Evolutionary conservation across 495 filamentous ascomycete species (phyloP).

Genomic region (Trichocladium uniseriatum): DNA sequence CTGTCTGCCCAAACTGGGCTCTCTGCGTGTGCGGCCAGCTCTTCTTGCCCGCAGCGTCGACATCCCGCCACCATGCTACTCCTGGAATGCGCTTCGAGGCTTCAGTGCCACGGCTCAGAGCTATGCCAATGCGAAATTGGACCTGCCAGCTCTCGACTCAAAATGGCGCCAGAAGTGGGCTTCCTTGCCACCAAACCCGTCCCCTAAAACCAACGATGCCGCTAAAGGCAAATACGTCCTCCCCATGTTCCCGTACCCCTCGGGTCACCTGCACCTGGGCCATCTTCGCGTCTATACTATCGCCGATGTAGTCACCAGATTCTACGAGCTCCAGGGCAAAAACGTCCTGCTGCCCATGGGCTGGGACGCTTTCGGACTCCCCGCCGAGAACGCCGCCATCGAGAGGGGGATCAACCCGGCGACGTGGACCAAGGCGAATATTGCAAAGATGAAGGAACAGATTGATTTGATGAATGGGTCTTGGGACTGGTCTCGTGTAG

Average conservation of each 20-base stretch:
- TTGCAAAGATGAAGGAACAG: constrained; percentile 75
- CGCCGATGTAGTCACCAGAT: constrained; percentile 73
- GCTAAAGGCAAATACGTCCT: constrained; percentile 60
- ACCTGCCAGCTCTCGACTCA: constrained; percentile 55
- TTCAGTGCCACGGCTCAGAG: constrained; percentile 14
- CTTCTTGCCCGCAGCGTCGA: neutral
- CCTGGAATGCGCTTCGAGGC: neutral
- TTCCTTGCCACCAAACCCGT: neutral
- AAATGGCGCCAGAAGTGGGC: constrained; percentile 57
- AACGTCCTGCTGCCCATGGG: constrained; percentile 81
- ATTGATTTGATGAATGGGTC: constrained; percentile 62
- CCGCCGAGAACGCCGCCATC: constrained; percentile 90
- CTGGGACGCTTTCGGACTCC: constrained; percentile 88
- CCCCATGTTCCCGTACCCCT: constrained; percentile 92
- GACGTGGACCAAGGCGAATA: constrained; percentile 71
- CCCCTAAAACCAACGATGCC: constrained; percentile 4
- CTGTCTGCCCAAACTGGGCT: constrained; percentile 16
- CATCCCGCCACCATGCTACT: constrained; percentile 1
- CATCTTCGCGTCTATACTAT: constrained; percentile 88
- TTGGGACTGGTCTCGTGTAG: constrained; percentile 76
- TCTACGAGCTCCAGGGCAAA: constrained; percentile 64
- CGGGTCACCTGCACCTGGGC: constrained; percentile 79
- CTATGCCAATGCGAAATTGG: constrained; percentile 39
- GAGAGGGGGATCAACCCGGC: constrained; percentile 71
- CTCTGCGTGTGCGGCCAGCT: neutral